Evolutionary conservation across 2,329 filamentous ascomycete species (phyloP).

Genomic region (Trichoderma lentiforme): DNA sequence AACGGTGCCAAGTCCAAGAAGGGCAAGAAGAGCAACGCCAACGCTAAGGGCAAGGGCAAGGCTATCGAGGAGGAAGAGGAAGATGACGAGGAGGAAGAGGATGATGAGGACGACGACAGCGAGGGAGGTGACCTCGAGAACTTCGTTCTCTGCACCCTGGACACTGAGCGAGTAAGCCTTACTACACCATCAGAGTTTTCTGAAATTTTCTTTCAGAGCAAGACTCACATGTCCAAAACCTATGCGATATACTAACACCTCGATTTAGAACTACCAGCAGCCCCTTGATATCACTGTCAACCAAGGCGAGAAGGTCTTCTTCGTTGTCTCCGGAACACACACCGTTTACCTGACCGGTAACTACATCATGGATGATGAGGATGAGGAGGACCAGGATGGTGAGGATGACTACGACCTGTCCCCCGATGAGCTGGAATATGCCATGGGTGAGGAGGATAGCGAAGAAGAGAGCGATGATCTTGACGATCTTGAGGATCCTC

Average conservation of each 20-base stretch:
- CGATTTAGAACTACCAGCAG: constrained; percentile 82
- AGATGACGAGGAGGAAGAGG: constrained; percentile 47
- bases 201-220: background rate
- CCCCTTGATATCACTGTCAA: constrained; percentile 87
- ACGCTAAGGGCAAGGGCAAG: constrained; percentile 59
- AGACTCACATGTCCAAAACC: background rate
- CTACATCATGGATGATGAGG: constrained; percentile 75
- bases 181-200: background rate
- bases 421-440: constrained; percentile 73
- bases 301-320: constrained; percentile 87
- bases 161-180: constrained; percentile 75
- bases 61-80: constrained; percentile 61
- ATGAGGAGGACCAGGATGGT: constrained; percentile 60
- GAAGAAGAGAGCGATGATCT: constrained; percentile 73
- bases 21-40: constrained; percentile 64
- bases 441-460: constrained; percentile 69
- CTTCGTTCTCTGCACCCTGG: constrained; percentile 92
- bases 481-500: constrained; percentile 72
- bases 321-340: constrained; percentile 86
- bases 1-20: constrained; percentile 57
- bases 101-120: constrained; percentile 59
- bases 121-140: constrained; percentile 73
- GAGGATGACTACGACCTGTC: constrained; percentile 78
- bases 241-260: constrained; percentile 27
- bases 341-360: constrained; percentile 92